These are phyloP conservation scores for Cryphonectria nitschkei DNA, from an alignment of 2,329 filamentous ascomycete species.

Conservation along the genomic window DNA sequence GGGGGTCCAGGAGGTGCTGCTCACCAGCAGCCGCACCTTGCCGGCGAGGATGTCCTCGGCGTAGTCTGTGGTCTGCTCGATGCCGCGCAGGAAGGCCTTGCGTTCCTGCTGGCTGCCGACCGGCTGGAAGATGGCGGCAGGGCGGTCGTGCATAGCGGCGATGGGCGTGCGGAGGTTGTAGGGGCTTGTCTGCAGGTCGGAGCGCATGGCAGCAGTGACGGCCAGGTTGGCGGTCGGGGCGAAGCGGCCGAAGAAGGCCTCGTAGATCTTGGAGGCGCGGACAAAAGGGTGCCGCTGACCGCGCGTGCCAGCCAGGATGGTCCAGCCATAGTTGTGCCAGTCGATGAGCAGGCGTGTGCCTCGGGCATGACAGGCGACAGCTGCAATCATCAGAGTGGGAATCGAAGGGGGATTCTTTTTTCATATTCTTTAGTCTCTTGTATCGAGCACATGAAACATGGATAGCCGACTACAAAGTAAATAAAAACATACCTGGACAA, in stretches of 20 bases:
- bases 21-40: slow-evolving; percentile 74
- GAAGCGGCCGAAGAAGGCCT: slow-evolving; percentile 69
- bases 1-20: slow-evolving; percentile 95
- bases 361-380: slow-evolving; percentile 73
- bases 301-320: slow-evolving; percentile 73
- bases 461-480: neutral
- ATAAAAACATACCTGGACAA: slow-evolving; percentile 68
- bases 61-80: slow-evolving; percentile 67
- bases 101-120: slow-evolving; percentile 53
- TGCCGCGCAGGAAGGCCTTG: slow-evolving; percentile 62
- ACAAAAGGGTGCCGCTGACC: slow-evolving; percentile 73
- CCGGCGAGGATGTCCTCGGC: slow-evolving; percentile 62
- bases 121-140: slow-evolving; percentile 80
- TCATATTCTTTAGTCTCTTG: slow-evolving; percentile 11
- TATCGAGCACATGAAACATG: slow-evolving; percentile 25
- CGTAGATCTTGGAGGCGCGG: slow-evolving; percentile 74
- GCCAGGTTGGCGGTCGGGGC: slow-evolving; percentile 77
- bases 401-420: slow-evolving; percentile 89
- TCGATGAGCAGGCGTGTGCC: slow-evolving; percentile 86
- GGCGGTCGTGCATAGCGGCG: slow-evolving; percentile 82
- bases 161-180: slow-evolving; percentile 69
- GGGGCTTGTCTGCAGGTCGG: slow-evolving; percentile 65
- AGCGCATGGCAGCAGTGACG: slow-evolving; percentile 87
- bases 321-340: slow-evolving; percentile 99
- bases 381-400: slow-evolving; percentile 79